phyloP scores from a whole-genome alignment of 2,329 filamentous ascomycete genomes.

The Aureobasidium zeae region DNA sequence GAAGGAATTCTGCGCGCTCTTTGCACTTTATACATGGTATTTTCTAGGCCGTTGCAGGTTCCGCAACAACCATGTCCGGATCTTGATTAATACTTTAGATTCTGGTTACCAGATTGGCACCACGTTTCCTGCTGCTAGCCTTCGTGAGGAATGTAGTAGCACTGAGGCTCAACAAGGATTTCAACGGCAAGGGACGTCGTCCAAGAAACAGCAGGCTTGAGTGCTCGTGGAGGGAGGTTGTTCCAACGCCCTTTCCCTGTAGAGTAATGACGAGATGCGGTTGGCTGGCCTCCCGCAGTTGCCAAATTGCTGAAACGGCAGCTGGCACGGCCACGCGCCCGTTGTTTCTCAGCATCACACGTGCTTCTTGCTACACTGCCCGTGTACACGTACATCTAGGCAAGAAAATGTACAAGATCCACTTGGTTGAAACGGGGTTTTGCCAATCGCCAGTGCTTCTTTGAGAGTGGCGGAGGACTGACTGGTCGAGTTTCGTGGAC shows the following conservation, averaged over 20 bases:
- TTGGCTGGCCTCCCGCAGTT: constrained; percentile 15
- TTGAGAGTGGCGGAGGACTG: background rate
- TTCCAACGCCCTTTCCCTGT: constrained; percentile 8
- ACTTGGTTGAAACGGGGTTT: constrained; percentile 3
- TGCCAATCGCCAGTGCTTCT: constrained; percentile 6
- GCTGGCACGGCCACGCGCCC: constrained; percentile 15
- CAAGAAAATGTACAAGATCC: constrained; percentile 1
- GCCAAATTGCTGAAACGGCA: constrained; percentile 16
- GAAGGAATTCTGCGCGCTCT: constrained; percentile 7
- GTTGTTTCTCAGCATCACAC: constrained; percentile 12
- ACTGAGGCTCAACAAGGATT: constrained; percentile 3
- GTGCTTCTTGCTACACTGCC: no score
- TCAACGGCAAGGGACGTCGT: constrained; percentile 14
- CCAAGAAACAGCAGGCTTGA: constrained; percentile 11
- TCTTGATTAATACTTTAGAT: constrained; percentile 12
- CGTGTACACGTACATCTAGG: constrained; percentile 4
- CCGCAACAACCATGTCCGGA: constrained; percentile 13
- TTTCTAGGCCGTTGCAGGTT: constrained; percentile 10
- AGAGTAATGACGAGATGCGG: constrained; percentile 12
- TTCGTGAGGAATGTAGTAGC: constrained; percentile 13
- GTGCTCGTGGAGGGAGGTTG: background rate
- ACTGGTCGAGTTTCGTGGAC: background rate
- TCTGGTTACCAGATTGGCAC: constrained; percentile 1
- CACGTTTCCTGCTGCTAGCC: constrained; percentile 11
- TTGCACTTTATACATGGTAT: constrained; percentile 10